Percentiles rank a stretch among this genome's conserved stretches.
phyloP scores from a whole-genome alignment of 768 basidiomycete species.

The Tulasnella sp. region DNA sequence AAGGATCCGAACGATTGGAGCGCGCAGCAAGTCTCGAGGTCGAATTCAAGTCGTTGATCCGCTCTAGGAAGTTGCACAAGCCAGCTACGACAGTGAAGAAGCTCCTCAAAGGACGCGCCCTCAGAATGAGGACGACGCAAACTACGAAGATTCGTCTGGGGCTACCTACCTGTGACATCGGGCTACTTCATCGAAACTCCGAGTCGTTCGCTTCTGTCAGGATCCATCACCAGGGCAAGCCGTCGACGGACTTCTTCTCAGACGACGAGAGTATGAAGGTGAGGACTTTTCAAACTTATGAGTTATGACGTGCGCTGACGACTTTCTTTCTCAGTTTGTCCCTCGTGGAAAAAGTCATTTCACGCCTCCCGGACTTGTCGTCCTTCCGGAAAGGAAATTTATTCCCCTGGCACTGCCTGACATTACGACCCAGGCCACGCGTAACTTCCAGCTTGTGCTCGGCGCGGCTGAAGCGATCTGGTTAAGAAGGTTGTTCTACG shows the following conservation, averaged over 20 bases:
- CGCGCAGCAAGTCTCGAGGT: background rate
- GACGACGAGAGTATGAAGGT: background rate
- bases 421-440: background rate
- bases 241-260: background rate
- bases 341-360: background rate
- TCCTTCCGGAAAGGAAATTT: slow-evolving; percentile 7
- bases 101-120: background rate
- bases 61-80: background rate
- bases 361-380: slow-evolving; percentile 3
- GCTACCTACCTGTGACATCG: background rate
- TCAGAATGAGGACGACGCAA: background rate
- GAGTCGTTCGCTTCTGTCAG: background rate
- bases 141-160: background rate
- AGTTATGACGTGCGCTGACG: background rate
- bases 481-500: background rate
- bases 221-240: background rate
- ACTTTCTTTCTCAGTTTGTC: background rate
- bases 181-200: background rate
- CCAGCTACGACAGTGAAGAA: background rate
- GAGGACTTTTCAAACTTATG: background rate
- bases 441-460: slow-evolving; percentile 7
- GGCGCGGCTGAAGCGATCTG: slow-evolving; percentile 5
- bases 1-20: background rate
- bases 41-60: background rate
- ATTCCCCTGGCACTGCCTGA: slow-evolving; percentile 3